Base-by-base conservation (phyloP, 768 basidiomycete genomes). In the Holtermanniella nyarrowii region DNA sequence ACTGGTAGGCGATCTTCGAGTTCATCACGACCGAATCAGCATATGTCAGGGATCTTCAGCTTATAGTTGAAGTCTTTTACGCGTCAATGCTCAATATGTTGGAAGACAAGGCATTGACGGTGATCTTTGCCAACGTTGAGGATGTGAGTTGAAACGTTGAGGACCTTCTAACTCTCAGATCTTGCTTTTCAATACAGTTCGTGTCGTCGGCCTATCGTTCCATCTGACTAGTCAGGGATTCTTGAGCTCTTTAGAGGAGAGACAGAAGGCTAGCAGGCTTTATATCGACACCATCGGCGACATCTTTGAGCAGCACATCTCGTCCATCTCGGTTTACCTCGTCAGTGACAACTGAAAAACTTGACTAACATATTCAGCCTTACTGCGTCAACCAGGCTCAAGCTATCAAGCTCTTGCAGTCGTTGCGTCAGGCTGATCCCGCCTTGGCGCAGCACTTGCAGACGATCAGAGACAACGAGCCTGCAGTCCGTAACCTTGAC, bases 81-180 rank as follows among this genome's bases (percentile, higher is more conserved):
- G 82, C 84, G 0, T 81, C 80, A 53, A 74, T 96, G 72, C 72
- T 90, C 43, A 74, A 78, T 0, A 66, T 86, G 14, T 74, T 96
- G 5, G 84, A 86, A 2, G 75, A 76, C 51, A 86, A 86, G 63
- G 86, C 86, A 4, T 78, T 83, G 18, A 82, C 79, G 2, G 84
- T 83, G 42, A 81, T 97, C 16, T 97, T 96, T 62, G 85, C 85
- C 4, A 97, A 97, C 61, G 77, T 96, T 21, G 91, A 97, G 65
- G 91, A 96, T 49, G 56, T 57, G 25, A 49, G 56, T 50, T 10
- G 26, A 48, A 10, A 25, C 13, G 25, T 16, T 22, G 42, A 4
- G 5, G 2, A 26, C 13, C 37, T 5, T 42, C 12, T 42, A 18
- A 11, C 24, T 25, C 2, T 12, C 26, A 57, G 60, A 82, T 96